A percentile compares a stretch with the other conserved stretches of the same genome.
Evolutionary conservation across 208 protist genomes (phyloP).

Genomic region (Trypanosoma mega): DNA sequence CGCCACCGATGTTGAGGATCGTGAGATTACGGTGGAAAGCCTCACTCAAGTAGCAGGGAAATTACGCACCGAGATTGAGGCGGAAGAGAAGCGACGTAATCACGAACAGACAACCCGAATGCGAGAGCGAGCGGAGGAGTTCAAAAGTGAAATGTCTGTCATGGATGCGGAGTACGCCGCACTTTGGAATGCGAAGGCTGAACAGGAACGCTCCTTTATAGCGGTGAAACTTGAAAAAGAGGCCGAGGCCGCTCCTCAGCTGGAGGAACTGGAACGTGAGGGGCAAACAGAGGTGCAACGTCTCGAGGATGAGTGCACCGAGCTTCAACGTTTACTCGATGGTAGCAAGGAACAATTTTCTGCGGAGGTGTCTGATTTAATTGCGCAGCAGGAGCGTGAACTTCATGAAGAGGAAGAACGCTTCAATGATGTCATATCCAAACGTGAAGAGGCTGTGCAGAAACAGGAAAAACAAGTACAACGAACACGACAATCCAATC

Average conservation of each 20-base stretch:
- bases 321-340: conserved; percentile 71
- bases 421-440: conserved; percentile 76
- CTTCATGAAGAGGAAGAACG: conserved; percentile 63
- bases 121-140: conserved; percentile 89
- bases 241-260: conserved; percentile 52
- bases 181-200: conserved; percentile 80
- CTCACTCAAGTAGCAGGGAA: conserved; percentile 89
- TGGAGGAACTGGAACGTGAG: conserved; percentile 78
- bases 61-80: conserved; percentile 92
- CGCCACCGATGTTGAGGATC: conserved; percentile 93
- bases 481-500: conserved; percentile 72
- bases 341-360: conserved; percentile 40
- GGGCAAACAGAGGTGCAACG: conserved; percentile 89
- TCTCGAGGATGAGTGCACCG: conserved; percentile 71
- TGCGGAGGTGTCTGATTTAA: conserved; percentile 35
- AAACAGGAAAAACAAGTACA: conserved; percentile 67
- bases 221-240: conserved; percentile 83
- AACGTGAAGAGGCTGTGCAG: conserved; percentile 55
- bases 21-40: conserved; percentile 71
- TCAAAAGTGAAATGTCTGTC: conserved; percentile 71
- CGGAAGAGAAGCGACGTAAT: conserved; percentile 92
- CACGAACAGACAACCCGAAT: conserved; percentile 92
- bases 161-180: conserved; percentile 77
- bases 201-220: conserved; percentile 92
- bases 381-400: conserved; percentile 34